Evolutionary conservation across 441 rosid genomes (phyloP), one percentile per base, ranked within the genome.

Genomic region (Populus hybrid): DNA sequence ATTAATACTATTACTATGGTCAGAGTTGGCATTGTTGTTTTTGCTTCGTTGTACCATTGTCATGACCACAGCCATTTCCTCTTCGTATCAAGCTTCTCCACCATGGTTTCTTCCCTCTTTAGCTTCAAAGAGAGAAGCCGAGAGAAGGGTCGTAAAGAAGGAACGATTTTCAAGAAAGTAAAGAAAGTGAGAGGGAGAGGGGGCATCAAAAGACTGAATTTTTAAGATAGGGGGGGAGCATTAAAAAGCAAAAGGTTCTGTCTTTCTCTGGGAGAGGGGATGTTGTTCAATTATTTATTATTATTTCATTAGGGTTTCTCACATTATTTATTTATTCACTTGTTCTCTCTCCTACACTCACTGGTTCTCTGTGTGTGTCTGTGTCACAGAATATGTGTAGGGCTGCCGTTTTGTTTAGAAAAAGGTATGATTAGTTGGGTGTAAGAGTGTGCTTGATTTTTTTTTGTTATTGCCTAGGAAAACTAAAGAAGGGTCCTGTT

Each of bases 31-130:
- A 86, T 77, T 85, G 81, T 76, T 77, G 81, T 73, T 73, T 73
- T 76, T 81, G 76, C 42, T 81, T 73, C 73, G 87, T 42, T 84
- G 85, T 78, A 86, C 80, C 88, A 88, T 93, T 84, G 69, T 85
- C 77, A 81, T 72, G 54, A 85, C 69, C 73, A 83, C 81, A 71
- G 85, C 88, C 93, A 87, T 89, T 87, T 82, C 87, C 72, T 80
- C 84, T 80, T 74, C 83, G 64, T 35, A 68, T 65, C 10, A 38
- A 64, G 72, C 14, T 50, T 35, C 69, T 73, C 38, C 72, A 26
- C 9, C 77, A 81, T 74, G 80, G 82, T 75, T 46, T 46, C 82
- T 73, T 59, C 79, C 72, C 67, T 70, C 76, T 76, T 67, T 67
- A 59, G 73, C 75, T 28, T 54, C 63, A 30, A 30, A 28, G 2